phyloP scores from a whole-genome alignment of 148 eudicot species.

The Cornus florida region DNA sequence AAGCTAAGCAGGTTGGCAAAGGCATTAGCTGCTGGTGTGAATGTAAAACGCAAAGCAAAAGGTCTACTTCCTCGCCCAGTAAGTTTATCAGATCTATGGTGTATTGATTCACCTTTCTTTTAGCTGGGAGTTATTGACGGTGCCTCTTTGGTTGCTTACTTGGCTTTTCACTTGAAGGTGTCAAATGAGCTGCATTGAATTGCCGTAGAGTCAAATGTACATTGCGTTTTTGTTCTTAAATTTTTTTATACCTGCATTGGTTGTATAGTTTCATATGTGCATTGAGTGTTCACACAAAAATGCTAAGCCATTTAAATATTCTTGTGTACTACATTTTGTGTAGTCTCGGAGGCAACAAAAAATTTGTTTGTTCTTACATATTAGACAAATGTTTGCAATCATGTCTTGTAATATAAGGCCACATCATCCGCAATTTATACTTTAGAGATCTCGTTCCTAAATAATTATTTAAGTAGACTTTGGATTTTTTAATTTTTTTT shows the following conservation, averaged over 20 bases:
- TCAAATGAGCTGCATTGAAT: no score
- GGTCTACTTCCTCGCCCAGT: constrained; percentile 97
- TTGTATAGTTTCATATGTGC: not conserved
- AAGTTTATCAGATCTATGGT: constrained; percentile 24
- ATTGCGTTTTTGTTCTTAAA: not conserved
- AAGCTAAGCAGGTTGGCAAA: constrained; percentile 83
- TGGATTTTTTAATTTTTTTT: no score
- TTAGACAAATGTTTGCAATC: not conserved
- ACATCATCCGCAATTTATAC: no score
- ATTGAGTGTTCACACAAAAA: not conserved
- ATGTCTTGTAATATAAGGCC: not conserved
- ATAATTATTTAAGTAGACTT: no score
- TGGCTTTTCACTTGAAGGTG: no score
- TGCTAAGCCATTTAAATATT: not conserved
- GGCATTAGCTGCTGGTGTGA: constrained; percentile 77
- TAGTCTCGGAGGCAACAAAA: not conserved
- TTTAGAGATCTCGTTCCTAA: no score
- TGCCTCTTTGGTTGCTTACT: not conserved
- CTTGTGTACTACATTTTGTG: not conserved
- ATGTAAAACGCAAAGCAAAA: constrained; percentile 76
- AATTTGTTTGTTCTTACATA: not conserved
- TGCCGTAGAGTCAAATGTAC: no score
- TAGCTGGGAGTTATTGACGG: not conserved
- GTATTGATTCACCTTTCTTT: not conserved
- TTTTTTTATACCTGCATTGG: not conserved